Conservation (phyloP, 169 alveolate species). For the Plasmodium adleri region DNA sequence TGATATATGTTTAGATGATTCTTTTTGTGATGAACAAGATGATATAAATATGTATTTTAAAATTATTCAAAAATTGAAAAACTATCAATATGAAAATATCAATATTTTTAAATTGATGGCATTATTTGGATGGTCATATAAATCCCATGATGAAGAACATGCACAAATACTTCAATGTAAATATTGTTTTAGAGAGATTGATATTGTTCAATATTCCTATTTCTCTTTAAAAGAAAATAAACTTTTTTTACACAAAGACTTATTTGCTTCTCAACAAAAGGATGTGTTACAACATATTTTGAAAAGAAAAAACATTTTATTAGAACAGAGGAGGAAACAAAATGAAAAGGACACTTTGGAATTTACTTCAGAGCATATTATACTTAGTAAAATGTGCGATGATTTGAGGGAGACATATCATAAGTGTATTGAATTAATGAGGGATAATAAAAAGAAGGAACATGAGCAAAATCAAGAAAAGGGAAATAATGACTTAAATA, state of each 20-base stretch:
- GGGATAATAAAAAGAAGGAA: not conserved
- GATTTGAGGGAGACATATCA: no score
- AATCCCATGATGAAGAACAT: not conserved
- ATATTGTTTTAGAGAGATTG: constrained; percentile 60
- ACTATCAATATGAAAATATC: constrained; percentile 18
- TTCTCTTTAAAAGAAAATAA: constrained; percentile 18
- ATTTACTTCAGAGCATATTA: no score
- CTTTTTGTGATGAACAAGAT: constrained; percentile 8
- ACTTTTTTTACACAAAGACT: constrained; percentile 17
- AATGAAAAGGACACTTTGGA: no score
- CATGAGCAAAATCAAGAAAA: not conserved
- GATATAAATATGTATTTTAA: constrained; percentile 57
- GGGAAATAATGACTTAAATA: not conserved
- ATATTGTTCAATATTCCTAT: constrained; percentile 32
- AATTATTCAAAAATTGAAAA: constrained; percentile 30
- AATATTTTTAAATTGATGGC: constrained; percentile 38
- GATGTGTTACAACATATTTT: not conserved
- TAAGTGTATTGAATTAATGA: not conserved
- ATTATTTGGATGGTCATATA: constrained; percentile 64
- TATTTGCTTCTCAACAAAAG: not conserved
- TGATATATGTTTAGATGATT: not conserved
- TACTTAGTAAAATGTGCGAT: no score
- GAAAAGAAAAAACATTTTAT: not conserved
- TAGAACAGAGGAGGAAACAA: not conserved
- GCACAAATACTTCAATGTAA: constrained; percentile 31